Evolutionary conservation across 257 asterid genomes (phyloP).

Genomic region (Dorcoceras hygrometricum): DNA sequence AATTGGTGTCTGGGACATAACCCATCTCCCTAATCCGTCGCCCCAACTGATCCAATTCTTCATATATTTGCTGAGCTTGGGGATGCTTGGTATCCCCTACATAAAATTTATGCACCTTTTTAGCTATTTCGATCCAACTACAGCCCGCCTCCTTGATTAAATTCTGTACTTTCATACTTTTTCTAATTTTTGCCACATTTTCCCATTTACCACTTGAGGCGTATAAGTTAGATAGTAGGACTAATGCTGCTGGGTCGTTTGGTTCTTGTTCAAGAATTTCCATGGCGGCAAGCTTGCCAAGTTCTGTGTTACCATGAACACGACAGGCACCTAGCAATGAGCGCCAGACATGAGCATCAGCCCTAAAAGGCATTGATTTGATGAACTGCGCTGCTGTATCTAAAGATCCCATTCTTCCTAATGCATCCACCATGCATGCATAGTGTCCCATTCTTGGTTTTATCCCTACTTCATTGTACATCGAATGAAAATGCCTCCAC

Average conservation of each 20-base stretch:
- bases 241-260: conserved; percentile 70
- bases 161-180: conserved; percentile 63
- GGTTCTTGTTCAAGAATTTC: conserved; percentile 69
- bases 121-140: conserved; percentile 89
- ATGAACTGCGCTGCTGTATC: conserved; percentile 56
- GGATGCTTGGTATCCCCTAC: conserved; percentile 88
- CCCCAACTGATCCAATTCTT: conserved; percentile 43
- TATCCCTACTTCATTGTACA: conserved; percentile 55
- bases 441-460: conserved; percentile 86
- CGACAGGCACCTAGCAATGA: conserved; percentile 82
- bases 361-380: conserved; percentile 58
- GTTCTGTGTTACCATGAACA: conserved; percentile 57
- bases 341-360: conserved; percentile 86
- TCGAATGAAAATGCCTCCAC: conserved; percentile 58
- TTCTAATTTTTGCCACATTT: conserved; percentile 50
- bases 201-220: conserved; percentile 80
- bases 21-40: conserved; percentile 61
- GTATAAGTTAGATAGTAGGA: conserved; percentile 69
- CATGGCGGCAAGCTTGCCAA: conserved; percentile 68
- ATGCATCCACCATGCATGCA: conserved; percentile 85
- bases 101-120: conserved; percentile 70
- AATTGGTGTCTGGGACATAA: conserved; percentile 60
- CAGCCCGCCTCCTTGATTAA: conserved; percentile 88
- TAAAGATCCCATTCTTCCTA: conserved; percentile 67
- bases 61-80: conserved; percentile 55